phyloP scores from a whole-genome alignment of 164 flowering plant genomes.

The grape (Vitis vinifera) region DNA sequence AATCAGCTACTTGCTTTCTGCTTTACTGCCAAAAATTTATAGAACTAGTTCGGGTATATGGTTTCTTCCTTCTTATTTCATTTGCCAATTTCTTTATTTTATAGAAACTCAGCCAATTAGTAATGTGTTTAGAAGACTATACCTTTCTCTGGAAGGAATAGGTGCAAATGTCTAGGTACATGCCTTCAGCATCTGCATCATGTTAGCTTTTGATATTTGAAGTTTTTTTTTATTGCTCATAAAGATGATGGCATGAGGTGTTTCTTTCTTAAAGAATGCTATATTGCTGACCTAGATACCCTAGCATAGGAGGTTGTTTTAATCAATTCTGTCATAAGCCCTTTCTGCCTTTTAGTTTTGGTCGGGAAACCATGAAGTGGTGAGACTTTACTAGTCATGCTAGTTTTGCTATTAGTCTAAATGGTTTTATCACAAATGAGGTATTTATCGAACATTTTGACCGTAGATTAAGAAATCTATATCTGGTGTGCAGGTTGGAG shows the following conservation, averaged over 20 bases:
- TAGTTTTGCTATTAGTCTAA: too few relatives aligned
- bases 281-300: neutral
- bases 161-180: neutral
- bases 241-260: neutral
- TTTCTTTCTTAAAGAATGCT: neutral
- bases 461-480: neutral
- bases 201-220: neutral
- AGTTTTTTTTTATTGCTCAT: too few relatives aligned
- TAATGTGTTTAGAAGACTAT: neutral
- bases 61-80: conserved; percentile 4
- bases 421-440: too few relatives aligned
- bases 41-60: conserved; percentile 84
- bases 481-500: conserved; percentile 45
- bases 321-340: too few relatives aligned
- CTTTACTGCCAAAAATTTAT: conserved; percentile 93
- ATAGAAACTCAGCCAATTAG: neutral
- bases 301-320: too few relatives aligned
- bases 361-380: too few relatives aligned
- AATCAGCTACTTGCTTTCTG: conserved; percentile 73
- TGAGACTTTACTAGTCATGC: too few relatives aligned
- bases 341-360: too few relatives aligned
- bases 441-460: too few relatives aligned
- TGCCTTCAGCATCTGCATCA: neutral
- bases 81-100: neutral
- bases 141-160: neutral